A percentile compares a stretch with the other conserved stretches of the same genome.
Evolutionary conservation across 306 rosid genomes (phyloP).

Genomic region (Malus sieversii): DNA sequence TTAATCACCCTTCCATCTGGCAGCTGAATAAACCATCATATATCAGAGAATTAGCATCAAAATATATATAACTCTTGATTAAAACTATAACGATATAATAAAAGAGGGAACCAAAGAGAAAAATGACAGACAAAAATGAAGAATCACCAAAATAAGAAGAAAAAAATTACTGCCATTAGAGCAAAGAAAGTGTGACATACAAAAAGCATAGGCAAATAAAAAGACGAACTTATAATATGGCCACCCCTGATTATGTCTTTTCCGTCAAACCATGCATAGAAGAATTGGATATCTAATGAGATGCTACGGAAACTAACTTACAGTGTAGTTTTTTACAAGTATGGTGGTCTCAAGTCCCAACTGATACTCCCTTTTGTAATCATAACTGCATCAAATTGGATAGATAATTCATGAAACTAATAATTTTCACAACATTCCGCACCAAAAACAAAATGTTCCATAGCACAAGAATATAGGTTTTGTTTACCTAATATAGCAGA

Average conservation of each 20-base stretch:
- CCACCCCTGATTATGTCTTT: not conserved
- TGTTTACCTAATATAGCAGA: slow-evolving; percentile 82
- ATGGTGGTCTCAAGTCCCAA: slow-evolving; percentile 98
- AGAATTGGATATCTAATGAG: slow-evolving; percentile 16
- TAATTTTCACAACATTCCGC: not conserved
- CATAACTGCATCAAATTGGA: slow-evolving; percentile 59
- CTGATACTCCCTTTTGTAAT: slow-evolving; percentile 98
- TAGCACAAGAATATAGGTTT: slow-evolving; percentile 7
- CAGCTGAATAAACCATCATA: slow-evolving; percentile 46
- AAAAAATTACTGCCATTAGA: not conserved
- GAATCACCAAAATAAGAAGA: not conserved
- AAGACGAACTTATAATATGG: not conserved
- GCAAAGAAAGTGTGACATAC: not conserved
- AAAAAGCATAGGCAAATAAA: not conserved
- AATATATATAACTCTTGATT: not conserved
- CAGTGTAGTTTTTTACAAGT: slow-evolving; percentile 91
- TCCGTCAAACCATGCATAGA: slow-evolving; percentile 11
- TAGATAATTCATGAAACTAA: slow-evolving; percentile 4
- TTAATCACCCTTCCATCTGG: slow-evolving; percentile 99
- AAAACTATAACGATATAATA: not conserved
- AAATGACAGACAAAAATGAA: not conserved
- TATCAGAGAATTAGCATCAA: not conserved
- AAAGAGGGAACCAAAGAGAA: not conserved
- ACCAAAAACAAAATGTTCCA: not conserved
- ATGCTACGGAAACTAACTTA: slow-evolving; percentile 31